Evolutionary conservation across 2,329 filamentous ascomycete genomes (phyloP).

Genomic region (Alternaria infectoria): DNA sequence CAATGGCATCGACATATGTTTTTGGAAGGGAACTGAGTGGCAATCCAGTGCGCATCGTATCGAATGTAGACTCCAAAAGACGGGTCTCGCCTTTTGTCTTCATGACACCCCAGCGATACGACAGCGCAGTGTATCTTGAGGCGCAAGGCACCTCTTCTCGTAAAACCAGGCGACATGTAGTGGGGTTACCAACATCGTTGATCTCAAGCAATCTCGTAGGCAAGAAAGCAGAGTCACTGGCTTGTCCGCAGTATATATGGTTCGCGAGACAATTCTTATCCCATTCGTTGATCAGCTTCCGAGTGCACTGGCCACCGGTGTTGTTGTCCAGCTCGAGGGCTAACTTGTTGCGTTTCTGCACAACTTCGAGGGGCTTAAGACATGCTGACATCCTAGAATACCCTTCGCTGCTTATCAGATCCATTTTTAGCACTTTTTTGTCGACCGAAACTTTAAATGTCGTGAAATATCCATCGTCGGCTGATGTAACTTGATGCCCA

Average conservation of each 20-base stretch:
- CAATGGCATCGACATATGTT: neutral
- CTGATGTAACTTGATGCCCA: no score
- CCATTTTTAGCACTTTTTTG: no score
- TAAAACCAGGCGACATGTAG: neutral
- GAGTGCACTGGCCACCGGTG: neutral
- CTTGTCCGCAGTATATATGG: fast-evolving
- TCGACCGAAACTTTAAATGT: no score
- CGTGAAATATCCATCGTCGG: no score
- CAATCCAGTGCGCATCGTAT: neutral
- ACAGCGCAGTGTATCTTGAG: neutral
- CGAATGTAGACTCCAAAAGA: neutral
- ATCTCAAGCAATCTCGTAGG: neutral
- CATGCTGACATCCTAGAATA: no score
- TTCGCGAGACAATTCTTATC: neutral
- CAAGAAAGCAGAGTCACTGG: neutral
- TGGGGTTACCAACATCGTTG: fast-evolving
- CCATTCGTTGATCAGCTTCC: neutral
- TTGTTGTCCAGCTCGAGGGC: neutral
- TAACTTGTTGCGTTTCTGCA: no score
- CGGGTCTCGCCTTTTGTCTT: no score
- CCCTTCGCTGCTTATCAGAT: no score
- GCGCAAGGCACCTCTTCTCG: neutral
- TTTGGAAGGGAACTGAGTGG: neutral
- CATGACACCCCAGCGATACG: neutral
- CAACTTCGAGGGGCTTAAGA: no score